phyloP scores from a whole-genome alignment of 306 rosid species.

The Morella rubra region DNA sequence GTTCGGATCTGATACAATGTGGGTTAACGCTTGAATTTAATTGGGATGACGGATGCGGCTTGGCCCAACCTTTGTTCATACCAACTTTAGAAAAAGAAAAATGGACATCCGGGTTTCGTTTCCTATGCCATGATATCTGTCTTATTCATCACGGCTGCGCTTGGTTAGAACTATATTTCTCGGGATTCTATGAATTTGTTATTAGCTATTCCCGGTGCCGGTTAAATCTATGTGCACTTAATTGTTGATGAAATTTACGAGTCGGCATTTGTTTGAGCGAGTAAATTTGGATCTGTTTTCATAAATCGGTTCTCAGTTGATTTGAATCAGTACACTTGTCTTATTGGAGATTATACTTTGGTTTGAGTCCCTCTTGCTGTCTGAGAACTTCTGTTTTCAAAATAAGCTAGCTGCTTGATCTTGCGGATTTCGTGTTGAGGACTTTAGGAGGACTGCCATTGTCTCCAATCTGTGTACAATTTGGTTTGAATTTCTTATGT shows the following conservation, averaged over 20 bases:
- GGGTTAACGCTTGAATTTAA: background rate
- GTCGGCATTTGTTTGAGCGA: background rate
- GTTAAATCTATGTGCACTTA: background rate
- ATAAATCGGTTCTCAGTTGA: background rate
- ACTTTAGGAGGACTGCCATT: no score
- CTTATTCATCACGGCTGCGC: background rate
- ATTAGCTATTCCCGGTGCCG: background rate
- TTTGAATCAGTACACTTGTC: no score
- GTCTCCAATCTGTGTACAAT: no score
- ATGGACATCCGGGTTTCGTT: background rate
- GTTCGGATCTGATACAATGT: conserved; percentile 29
- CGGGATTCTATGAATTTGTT: conserved; percentile 1
- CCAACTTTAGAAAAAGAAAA: background rate
- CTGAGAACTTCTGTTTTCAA: background rate
- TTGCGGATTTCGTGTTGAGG: background rate
- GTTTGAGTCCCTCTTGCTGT: background rate
- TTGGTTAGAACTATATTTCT: background rate
- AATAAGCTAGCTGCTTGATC: background rate
- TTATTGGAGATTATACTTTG: background rate
- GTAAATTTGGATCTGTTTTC: background rate
- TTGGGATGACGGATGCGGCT: background rate
- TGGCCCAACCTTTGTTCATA: background rate
- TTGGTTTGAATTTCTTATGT: no score
- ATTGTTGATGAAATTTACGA: background rate
- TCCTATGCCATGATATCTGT: background rate